Evolutionary conservation across 345 rosid species (phyloP), one percentile per base, ranked within the genome.

Genomic region (Cardamine resedifolia): DNA sequence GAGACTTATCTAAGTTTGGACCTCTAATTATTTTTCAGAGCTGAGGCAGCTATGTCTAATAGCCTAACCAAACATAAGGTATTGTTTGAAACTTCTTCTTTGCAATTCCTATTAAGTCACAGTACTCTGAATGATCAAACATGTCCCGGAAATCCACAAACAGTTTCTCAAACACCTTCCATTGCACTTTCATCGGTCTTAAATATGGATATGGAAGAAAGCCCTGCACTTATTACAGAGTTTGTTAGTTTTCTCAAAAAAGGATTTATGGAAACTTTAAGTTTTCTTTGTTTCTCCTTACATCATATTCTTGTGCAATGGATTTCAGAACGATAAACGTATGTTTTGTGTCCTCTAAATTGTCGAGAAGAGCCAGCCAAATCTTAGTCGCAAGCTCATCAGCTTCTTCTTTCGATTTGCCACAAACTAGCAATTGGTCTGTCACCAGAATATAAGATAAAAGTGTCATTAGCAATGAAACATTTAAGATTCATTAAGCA

Each of bases 351-450:
- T 93, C 96, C 79, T 90, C 96, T 82, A 93, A 58, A 76, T 85
- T 85, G 83, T 90, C 87, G n/a, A 88, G 78, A 77, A 86, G 93
- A 49, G 97, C 86, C 62, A 90, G 43, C 98, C 98, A 93, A 38
- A 93, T 83, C 69, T 77, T 83, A n/a, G 92, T 90, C 7, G 83
- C 86, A 45, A 90, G 91, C 79, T 93, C 91, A 62, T 87, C 80
- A 33, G 97, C 90, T 7, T 53, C 50, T 27, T 90, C 92, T 81
- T 85, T 84, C 10, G 93, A 82, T 76, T 87, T 86, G 14, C 93
- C 97, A 65, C 89, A 81, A 61, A 92, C 85, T 72, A 93, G 81
- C 77, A 93, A 84, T 70, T 93, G 97, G 84, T 90, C 98, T 93
- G 85, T 58, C 60, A 77, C 57, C 74, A 74, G 66, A 31, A 61